Conservation (phyloP, 768 basidiomycete species). For the Pleurotus sapidus region DNA sequence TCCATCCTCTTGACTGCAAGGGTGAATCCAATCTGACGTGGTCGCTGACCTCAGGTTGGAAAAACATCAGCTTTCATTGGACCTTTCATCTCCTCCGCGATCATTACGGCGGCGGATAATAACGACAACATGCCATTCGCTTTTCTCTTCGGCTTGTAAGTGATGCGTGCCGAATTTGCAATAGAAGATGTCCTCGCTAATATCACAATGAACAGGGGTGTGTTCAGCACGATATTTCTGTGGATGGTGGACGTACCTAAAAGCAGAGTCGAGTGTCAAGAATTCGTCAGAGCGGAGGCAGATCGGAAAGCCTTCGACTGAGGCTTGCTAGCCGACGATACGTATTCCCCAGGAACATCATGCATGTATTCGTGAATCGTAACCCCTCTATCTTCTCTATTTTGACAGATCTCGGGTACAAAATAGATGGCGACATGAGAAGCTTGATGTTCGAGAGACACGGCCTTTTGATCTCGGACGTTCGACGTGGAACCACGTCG, state of each 20-base stretch:
- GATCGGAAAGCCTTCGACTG: constrained; percentile 29
- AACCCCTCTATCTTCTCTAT: too few species aligned
- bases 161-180: constrained; percentile 10
- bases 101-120: constrained; percentile 63
- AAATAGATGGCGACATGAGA: too few species aligned
- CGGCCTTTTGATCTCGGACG: too few species aligned
- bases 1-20: neutral
- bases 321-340: neutral
- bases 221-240: constrained; percentile 54
- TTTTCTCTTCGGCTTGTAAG: constrained; percentile 68
- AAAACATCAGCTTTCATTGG: constrained; percentile 80
- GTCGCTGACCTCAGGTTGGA: constrained; percentile 41
- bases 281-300: constrained; percentile 56
- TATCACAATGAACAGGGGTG: constrained; percentile 33
- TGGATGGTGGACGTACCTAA: constrained; percentile 63
- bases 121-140: constrained; percentile 78
- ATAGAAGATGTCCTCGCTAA: neutral
- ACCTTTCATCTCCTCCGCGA: constrained; percentile 71
- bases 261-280: constrained; percentile 60
- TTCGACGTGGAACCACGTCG: too few species aligned
- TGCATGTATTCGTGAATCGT: too few species aligned
- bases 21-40: too few species aligned
- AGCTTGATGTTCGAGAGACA: too few species aligned
- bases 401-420: too few species aligned
- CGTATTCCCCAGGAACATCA: too few species aligned